These are phyloP conservation scores for Alternaria novae-zelandiae DNA, from an alignment of 2,329 filamentous ascomycete species.

Conservation along the genomic window DNA sequence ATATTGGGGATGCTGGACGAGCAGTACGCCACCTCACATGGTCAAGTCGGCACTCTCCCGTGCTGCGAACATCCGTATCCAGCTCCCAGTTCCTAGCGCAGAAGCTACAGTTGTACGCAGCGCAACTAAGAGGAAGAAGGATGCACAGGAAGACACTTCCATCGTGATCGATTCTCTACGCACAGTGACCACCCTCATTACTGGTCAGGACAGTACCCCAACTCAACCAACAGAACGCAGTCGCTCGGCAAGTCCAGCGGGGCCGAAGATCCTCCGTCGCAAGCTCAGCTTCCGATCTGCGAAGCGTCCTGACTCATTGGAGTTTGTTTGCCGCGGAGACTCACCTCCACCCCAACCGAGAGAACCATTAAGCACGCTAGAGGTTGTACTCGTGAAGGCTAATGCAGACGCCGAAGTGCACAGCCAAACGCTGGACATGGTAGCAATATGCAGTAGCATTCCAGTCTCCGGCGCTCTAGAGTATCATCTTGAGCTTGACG, in stretches of 20 bases:
- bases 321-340: conserved; percentile 15
- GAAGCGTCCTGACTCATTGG: conserved; percentile 8
- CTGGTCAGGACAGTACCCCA: background rate
- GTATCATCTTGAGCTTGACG: conserved; percentile 33
- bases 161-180: conserved; percentile 26
- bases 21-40: conserved; percentile 20
- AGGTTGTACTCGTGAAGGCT: conserved; percentile 34
- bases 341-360: background rate
- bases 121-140: conserved; percentile 30
- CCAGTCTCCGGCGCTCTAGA: conserved; percentile 29
- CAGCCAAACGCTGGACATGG: conserved; percentile 23
- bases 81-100: conserved; percentile 32
- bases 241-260: conserved; percentile 5
- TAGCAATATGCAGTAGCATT: conserved; percentile 24
- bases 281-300: conserved; percentile 11
- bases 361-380: conserved; percentile 26
- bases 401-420: conserved; percentile 20
- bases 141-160: conserved; percentile 24
- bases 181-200: conserved; percentile 19
- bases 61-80: conserved; percentile 26
- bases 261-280: conserved; percentile 4
- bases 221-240: background rate
- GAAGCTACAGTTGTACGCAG: conserved; percentile 21
- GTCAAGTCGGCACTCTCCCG: conserved; percentile 22
- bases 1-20: conserved; percentile 29